phyloP scores from a whole-genome alignment of 169 alveolate species.

The Perkinsus olseni region DNA sequence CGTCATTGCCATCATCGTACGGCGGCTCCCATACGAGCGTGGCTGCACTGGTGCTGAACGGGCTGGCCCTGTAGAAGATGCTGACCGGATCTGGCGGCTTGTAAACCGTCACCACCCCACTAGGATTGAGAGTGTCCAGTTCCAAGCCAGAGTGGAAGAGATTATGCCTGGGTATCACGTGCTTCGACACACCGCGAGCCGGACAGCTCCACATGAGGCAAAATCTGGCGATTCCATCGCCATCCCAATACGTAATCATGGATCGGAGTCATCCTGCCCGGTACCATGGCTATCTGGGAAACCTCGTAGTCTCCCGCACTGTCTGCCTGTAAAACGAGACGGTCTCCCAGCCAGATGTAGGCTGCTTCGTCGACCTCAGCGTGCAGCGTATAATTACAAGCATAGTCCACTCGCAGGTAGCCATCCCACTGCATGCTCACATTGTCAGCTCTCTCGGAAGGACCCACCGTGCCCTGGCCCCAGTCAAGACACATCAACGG shows the following conservation, averaged over 20 bases:
- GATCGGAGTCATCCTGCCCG: constrained; percentile 14
- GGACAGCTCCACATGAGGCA: constrained; percentile 20
- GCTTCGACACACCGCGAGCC: constrained; percentile 7
- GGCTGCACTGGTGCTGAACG: constrained; percentile 11
- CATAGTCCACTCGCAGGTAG: constrained; percentile 13
- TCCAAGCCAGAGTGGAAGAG: constrained; percentile 18
- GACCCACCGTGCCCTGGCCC: constrained; percentile 29
- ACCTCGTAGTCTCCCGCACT: constrained; percentile 18
- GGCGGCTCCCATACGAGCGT: constrained; percentile 26
- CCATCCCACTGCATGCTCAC: constrained; percentile 27
- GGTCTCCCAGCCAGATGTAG: constrained; percentile 29
- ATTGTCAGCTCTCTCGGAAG: constrained; percentile 20
- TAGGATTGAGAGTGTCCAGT: constrained; percentile 18
- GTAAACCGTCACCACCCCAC: constrained; percentile 10
- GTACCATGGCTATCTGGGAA: constrained; percentile 15
- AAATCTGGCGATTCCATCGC: constrained; percentile 22
- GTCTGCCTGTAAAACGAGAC: constrained; percentile 11
- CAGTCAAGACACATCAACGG: constrained; percentile 23
- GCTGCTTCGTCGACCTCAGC: constrained; percentile 28
- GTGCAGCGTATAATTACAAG: constrained; percentile 26
- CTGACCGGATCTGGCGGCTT: constrained; percentile 30
- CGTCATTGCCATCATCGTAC: constrained; percentile 19
- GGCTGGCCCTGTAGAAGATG: constrained; percentile 28
- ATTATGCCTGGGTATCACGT: not conserved
- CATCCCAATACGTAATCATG: constrained; percentile 29